phyloP scores from a whole-genome alignment of 2,329 filamentous ascomycete genomes.

The Alternaria burnsii region DNA sequence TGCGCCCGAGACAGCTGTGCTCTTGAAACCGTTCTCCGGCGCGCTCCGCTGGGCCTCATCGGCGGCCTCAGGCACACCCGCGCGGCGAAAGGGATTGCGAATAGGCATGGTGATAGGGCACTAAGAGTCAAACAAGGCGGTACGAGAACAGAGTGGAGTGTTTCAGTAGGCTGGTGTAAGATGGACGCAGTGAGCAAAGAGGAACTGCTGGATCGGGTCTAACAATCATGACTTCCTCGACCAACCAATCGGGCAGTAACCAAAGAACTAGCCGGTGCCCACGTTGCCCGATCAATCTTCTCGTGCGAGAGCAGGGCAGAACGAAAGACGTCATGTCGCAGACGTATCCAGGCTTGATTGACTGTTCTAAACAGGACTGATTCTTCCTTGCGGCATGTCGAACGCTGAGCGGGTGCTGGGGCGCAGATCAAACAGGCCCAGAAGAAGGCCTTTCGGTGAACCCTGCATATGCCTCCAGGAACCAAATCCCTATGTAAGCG shows the following conservation, averaged over 20 bases:
- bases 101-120: conserved; percentile 48
- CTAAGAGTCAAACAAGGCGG: conserved; percentile 23
- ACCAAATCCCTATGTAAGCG: too few relatives aligned
- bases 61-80: conserved; percentile 42
- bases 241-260: conserved; percentile 30
- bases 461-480: conserved; percentile 5
- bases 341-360: conserved; percentile 5
- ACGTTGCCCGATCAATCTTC: conserved; percentile 14
- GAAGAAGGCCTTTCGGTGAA: conserved; percentile 5
- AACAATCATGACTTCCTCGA: conserved; percentile 25
- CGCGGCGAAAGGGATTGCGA: conserved; percentile 53
- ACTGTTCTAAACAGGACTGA: not conserved
- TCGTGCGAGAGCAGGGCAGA: conserved; percentile 12
- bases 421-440: conserved; percentile 22
- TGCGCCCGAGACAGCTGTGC: conserved; percentile 45
- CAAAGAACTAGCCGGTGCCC: conserved; percentile 16
- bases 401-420: conserved; percentile 7
- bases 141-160: conserved; percentile 29
- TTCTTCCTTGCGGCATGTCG: conserved; percentile 1
- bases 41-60: conserved; percentile 45
- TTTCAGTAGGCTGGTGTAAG: conserved; percentile 26
- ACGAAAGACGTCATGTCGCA: conserved; percentile 23
- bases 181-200: conserved; percentile 23
- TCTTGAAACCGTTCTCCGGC: conserved; percentile 45
- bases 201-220: not conserved